Base-by-base conservation (phyloP, 2,329 filamentous ascomycete species). In the Trichoderma simmonsii region DNA sequence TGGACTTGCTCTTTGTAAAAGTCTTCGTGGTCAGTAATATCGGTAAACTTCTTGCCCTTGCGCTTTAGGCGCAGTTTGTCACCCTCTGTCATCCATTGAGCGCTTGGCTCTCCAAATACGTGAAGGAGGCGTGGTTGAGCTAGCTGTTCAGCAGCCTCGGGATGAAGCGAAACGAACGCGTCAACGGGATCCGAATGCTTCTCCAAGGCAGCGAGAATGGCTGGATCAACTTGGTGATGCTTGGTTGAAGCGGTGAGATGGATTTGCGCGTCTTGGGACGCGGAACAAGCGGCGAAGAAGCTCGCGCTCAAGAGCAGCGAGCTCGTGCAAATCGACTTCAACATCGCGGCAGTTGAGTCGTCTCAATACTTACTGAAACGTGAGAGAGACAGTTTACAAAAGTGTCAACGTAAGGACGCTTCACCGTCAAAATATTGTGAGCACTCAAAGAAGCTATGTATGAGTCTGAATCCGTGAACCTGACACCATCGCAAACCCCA, bases 31-130 rank as follows among this genome's bases (percentile, higher is more conserved):
- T 90, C 86, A 14, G 91, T 93, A 74, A 93, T 89, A 80, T 94
- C 91, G 83, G 92, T 91, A 83, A 93, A 93, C 78, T 90, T 91
- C 76, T 87, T 85, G 73, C 90, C 89, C 79, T 90, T 87, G 76
- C 89, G 83, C 76, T 89, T 87, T 61, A 93, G 82, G 73, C 85
- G 86, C 88, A 91, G 90, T 82, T 93, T 94, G 80, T 93, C 89
- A 51, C 92, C 87, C 76, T 93, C 91, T 0, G 89, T 92, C 60
- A 93, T 88, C 90, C 91, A 93, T 80, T 84, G 82, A 14, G 89
- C 78, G 75, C 81, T 90, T 75, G 90, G 84, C 70, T 88, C 88
- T 4, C 90, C 91, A 4, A 86, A 85, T 24, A 92, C 81, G 80
- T 92, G 90, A 72, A 93, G 87, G 28, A 92, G 82, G 75, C 84